Evolutionary conservation across 352 stramenopile species (phyloP), one percentile per base, ranked within the genome.

Genomic region (Phytophthora europaea): DNA sequence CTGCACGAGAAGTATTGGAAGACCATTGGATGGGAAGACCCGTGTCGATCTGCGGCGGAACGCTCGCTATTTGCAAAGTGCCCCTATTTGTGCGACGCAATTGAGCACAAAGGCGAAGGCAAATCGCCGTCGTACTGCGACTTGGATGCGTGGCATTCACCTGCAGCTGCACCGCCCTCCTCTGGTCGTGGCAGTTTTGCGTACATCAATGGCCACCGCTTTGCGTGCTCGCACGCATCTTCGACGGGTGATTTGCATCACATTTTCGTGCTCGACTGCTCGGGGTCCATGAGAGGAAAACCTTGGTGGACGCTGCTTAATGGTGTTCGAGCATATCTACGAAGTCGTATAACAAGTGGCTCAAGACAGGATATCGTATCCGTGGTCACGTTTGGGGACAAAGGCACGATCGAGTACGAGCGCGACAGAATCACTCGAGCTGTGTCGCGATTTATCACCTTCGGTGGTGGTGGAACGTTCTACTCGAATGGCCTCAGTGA

Each of bases 11-110:
- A 81, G 13, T 89, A 83, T 38, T 89, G 77, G 77, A 80, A 85
- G 51, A 80, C 76, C 4, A 73, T 87, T 15, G 79, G 81, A 1
- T 87, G 81, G 81, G 74, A 89, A 45, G 81, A 89, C n/a, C 81
- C 79, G 4, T 85, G 81, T 57, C 45, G 51, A 22, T 79, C 66
- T 31, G 71, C 66, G 10, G 18, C 23, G 1, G 81, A 87, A 36
- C 72, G 72, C 20, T 60, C 23, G 3, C 10, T 53, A 8, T 89
- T 89, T 61, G 45, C 31, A 0, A 79, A 82, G 52, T 89, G 81
- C 51, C 54, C 67, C 6, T 83, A 72, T 26, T 26, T 73, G 59
- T 88, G 81, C 26, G 62, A 83, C 26, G 71, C 76, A 18, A 6
- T 53, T 2, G 76, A 85, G 10, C 81, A 88, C 63, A 65, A 70